phyloP scores from a whole-genome alignment of 2,329 filamentous ascomycete species.

The Pestalotiopsis sp. region DNA sequence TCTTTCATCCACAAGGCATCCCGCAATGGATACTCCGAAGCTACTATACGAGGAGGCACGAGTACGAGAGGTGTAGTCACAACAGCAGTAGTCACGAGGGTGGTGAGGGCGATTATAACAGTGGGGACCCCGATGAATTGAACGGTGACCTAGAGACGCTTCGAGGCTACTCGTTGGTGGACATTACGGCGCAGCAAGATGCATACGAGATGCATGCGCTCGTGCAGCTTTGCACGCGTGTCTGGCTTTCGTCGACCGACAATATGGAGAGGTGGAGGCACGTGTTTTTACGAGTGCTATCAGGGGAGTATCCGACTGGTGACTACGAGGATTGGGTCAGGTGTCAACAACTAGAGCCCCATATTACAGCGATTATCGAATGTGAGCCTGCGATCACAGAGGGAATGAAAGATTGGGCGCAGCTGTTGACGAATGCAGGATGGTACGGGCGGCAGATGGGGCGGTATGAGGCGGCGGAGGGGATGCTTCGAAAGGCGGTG shows the following conservation, averaged over 20 bases:
- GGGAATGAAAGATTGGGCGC: conserved; percentile 11
- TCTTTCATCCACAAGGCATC: conserved; percentile 40
- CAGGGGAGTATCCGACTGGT: conserved; percentile 24
- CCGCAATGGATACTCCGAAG: not conserved
- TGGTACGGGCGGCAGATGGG: not conserved
- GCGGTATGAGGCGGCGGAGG: conserved; percentile 6
- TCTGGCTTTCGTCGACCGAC: conserved; percentile 29
- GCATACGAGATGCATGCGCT: conserved; percentile 43
- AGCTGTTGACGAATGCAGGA: conserved; percentile 1
- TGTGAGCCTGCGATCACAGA: not conserved
- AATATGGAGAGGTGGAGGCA: conserved; percentile 28
- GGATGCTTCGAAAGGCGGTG: conserved; percentile 2
- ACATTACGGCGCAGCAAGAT: conserved; percentile 15
- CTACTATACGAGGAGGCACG: not conserved
- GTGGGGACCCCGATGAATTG: conserved; percentile 17
- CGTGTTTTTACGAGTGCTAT: conserved; percentile 28
- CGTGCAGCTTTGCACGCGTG: conserved; percentile 37
- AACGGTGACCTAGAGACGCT: conserved; percentile 35
- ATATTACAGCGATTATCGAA: conserved; percentile 5
- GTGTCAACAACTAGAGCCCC: conserved; percentile 2
- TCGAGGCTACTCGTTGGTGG: conserved; percentile 37
- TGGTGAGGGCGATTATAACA: conserved; percentile 10
- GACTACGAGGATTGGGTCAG: conserved; percentile 30
- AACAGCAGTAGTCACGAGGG: too few species aligned
- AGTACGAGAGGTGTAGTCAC: too few species aligned